Percentiles rank a stretch among this genome's conserved stretches.
Evolutionary conservation across 2,329 filamentous ascomycete genomes (phyloP).

Genomic region (Colletotrichum sp.): DNA sequence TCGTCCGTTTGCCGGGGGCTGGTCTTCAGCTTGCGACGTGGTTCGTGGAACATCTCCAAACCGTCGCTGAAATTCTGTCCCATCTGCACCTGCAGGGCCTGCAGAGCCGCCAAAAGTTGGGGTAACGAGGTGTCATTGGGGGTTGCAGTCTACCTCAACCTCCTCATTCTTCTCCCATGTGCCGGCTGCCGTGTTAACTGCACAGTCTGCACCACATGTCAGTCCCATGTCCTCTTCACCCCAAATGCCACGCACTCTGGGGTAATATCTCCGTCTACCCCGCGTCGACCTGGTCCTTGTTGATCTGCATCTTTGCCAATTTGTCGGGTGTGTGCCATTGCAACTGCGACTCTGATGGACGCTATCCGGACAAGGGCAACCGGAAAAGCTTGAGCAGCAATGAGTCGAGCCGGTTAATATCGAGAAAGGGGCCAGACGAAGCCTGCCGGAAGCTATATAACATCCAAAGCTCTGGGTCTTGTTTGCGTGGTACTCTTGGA

Average conservation of each 20-base stretch:
- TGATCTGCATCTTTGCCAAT: not conserved
- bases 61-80: conserved; percentile 1
- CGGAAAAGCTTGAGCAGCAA: not conserved
- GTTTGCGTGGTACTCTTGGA: not conserved
- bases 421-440: not conserved
- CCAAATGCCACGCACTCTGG: not conserved
- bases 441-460: not conserved
- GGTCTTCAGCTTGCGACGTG: not conserved
- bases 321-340: not conserved
- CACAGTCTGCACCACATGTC: not conserved
- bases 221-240: not conserved
- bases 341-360: not conserved
- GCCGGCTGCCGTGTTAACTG: not conserved
- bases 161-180: not conserved
- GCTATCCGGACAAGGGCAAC: not conserved
- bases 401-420: not conserved
- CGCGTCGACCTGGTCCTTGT: not conserved
- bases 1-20: not conserved
- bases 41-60: conserved; percentile 18
- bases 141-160: not conserved
- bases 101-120: conserved; percentile 20
- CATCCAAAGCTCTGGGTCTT: not conserved
- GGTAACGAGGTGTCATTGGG: not conserved
- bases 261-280: conserved; percentile 13
- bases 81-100: not conserved